Evolutionary conservation across 1,139 yeast species (phyloP), one percentile per base, ranked within the genome.

Genomic region (Saccharomyces hybrid): DNA sequence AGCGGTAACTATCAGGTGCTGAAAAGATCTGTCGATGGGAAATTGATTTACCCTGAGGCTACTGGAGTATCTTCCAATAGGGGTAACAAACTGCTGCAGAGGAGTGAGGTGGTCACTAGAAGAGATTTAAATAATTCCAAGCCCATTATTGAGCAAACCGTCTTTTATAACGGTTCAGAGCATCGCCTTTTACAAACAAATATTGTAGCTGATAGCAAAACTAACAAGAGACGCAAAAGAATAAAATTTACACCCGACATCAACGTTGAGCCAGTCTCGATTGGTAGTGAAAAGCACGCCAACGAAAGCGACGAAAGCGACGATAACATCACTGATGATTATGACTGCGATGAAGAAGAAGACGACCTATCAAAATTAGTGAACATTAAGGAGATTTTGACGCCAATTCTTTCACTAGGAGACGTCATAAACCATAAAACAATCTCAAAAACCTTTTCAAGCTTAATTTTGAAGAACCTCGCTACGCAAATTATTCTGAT

Each of bases 361-460:
- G 70, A 70, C 55, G 70, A 74, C 4, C 73, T 78, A 52, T 70
- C 70, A 26, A 71, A 67, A 25, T 49, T 69, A 20, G 75, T 77
- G 8, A 75, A 77, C 56, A 71, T 80, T 1, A 71, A 73, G 52
- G 84, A 83, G 51, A 73, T 90, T 27, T 73, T 93, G 57, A 81
- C 85, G 9, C 97, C 98, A 0, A 80, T 93, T 25, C 76, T 81
- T 14, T 87, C 88, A 57, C 95, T 97, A 0, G 78, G 88, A 13
- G 97, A 91, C 64, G 72, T 91, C 2, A 81, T 87, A 1, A 77
- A 79, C 1, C 93, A 88, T 64, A 84, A 85, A 6, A 82, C 90
- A 0, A 75, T 88, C 20, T 79, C 82, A 56, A 80, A 78, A 58
- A 86, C 95, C 0, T 93, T 80, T 68, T 74, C 73, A 58, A 71